These are phyloP conservation scores for Cyclospora cayetanensis DNA, from an alignment of 169 alveolate species.

Conservation along the genomic window DNA sequence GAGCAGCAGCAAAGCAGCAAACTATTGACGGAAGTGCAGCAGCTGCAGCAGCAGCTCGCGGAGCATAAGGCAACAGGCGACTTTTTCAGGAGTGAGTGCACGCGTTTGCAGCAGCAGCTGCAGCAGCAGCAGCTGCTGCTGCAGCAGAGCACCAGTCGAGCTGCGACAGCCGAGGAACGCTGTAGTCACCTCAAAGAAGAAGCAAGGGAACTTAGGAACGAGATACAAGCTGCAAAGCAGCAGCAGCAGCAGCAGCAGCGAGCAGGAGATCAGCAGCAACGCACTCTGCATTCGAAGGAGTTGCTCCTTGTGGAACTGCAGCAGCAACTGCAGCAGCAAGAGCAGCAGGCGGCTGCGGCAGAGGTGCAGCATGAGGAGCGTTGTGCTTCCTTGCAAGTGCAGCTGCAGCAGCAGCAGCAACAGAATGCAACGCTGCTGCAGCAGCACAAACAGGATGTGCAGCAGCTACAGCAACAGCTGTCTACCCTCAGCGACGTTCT, in stretches of 20 bases:
- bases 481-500: not conserved
- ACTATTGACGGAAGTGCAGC: slow-evolving; percentile 50
- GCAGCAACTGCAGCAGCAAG: slow-evolving; percentile 48
- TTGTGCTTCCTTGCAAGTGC: slow-evolving; percentile 57
- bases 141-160: slow-evolving; percentile 60
- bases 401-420: slow-evolving; percentile 62
- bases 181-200: not conserved
- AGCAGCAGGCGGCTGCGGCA: slow-evolving; percentile 26
- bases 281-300: not conserved
- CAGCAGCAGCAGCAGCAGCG: slow-evolving; percentile 47
- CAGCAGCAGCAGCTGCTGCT: slow-evolving; percentile 66
- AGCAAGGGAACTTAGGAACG: not conserved
- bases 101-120: slow-evolving; percentile 33
- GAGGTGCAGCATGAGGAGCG: slow-evolving; percentile 52
- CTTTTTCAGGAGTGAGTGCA: slow-evolving; percentile 59
- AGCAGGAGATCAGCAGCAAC: slow-evolving; percentile 36
- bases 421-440: slow-evolving; percentile 52
- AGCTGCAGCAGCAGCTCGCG: slow-evolving; percentile 69
- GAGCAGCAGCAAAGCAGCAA: slow-evolving; percentile 59
- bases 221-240: not conserved
- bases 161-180: slow-evolving; percentile 56
- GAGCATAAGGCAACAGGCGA: slow-evolving; percentile 53
- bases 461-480: slow-evolving; percentile 65
- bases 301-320: slow-evolving; percentile 23
- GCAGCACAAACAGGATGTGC: slow-evolving; percentile 58